phyloP scores from a whole-genome alignment of 2,329 filamentous ascomycete genomes.

The Ophiostoma montium region DNA sequence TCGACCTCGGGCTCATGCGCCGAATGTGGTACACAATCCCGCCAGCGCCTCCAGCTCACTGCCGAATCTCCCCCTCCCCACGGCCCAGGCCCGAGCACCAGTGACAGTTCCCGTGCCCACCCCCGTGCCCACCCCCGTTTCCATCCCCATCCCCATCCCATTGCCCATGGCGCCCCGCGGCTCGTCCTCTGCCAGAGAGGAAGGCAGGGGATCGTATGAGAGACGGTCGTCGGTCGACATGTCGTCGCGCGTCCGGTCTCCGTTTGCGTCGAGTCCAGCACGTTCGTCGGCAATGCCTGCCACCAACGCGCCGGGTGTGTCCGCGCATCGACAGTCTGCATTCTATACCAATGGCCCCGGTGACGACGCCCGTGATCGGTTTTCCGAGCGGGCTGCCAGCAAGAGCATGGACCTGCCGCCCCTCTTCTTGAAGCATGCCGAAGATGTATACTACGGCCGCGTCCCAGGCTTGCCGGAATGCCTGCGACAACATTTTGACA shows the following conservation, averaged over 20 bases:
- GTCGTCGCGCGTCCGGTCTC: background rate
- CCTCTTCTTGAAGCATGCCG: conserved; percentile 37
- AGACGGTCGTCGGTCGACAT: conserved; percentile 8
- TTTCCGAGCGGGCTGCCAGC: conserved; percentile 11
- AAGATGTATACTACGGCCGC: conserved; percentile 31
- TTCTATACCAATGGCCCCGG: conserved; percentile 1
- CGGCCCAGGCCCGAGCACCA: background rate
- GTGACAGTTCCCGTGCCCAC: conserved; percentile 3
- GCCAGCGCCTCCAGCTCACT: background rate
- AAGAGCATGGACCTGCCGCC: conserved; percentile 22
- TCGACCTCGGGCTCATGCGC: conserved; percentile 17
- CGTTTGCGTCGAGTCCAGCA: conserved; percentile 3
- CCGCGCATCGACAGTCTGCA: conserved; percentile 1
- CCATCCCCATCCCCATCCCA: conserved; percentile 3
- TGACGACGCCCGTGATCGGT: background rate
- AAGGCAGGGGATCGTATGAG: conserved; percentile 4
- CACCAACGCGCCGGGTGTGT: background rate
- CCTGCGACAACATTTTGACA: conserved; percentile 46
- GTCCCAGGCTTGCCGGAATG: conserved; percentile 49
- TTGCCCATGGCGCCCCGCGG: background rate
- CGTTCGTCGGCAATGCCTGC: conserved; percentile 8
- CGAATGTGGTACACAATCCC: conserved; percentile 16
- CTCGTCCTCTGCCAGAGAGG: background rate
- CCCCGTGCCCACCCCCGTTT: conserved; percentile 1
- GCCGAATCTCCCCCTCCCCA: background rate